Base-by-base conservation (phyloP, 441 rosid genomes). In the Croton setiger region DNA sequence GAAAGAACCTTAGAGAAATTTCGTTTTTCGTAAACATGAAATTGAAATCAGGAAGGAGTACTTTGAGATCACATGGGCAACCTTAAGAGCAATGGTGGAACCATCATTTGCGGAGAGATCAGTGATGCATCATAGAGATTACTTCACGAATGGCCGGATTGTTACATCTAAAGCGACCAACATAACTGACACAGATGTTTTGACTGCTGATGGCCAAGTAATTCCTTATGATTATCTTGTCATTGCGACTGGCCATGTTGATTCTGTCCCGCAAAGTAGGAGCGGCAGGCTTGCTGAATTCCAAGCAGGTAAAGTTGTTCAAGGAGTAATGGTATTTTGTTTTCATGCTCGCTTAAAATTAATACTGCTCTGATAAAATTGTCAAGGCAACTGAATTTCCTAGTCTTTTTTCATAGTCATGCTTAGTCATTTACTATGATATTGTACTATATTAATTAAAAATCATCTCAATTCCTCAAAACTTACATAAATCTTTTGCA, bases 41-140 rank as follows among this genome's bases (percentile, higher is more conserved):
- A 45, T 70, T 80, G 67, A 69, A 36, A 33, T 4, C 85, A 92
- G 97, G 88, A 93, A 93, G 78, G 98, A 89, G 78, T 93, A 87
- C 63, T 84, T 85, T 65, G 98, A 89, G 86, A 90, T 93, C 3
- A 76, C 90, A 33, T 89, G 96, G 98, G 96, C 93, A 63, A 74
- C 59, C 63, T 73, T 93, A 74, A 89, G 96, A 80, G 72, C 86
- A 41, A 81, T 85, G 91, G 96, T 93, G 68, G 96, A 91, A 74
- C 97, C 98, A 8, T 69, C 88, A 3, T 86, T 87, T 75, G 94
- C 81, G 0, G 81, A 87, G 76, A 84, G 90, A 84, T 66, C 89
- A 0, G 83, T 93, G 49, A 81, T 93, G 36, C 77, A 87, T 74
- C 98, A 90, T 69, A 75, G 75, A 17, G 90, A 87, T 64, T 93